phyloP scores from a whole-genome alignment of 805 yeast genomes.

The Candida oleophila region DNA sequence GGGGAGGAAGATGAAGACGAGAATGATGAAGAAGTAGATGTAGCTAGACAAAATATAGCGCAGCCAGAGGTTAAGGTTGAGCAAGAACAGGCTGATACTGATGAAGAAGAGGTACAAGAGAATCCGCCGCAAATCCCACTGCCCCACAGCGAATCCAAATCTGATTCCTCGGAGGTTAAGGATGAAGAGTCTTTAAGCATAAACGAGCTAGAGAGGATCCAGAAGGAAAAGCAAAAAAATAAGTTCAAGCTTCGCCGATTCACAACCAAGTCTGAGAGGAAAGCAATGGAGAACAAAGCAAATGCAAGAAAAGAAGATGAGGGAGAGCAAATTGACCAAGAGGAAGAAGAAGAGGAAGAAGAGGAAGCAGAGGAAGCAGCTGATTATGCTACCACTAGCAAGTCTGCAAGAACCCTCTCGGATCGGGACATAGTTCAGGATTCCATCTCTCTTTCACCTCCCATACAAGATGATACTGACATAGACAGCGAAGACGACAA shows the following conservation, averaged over 20 bases:
- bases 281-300: background rate
- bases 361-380: slow-evolving; percentile 17
- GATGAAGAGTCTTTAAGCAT: background rate
- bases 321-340: slow-evolving; percentile 9
- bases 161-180: background rate
- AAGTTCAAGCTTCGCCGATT: slow-evolving; percentile 5
- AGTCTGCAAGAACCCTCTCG: background rate
- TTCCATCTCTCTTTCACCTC: background rate
- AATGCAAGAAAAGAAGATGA: background rate
- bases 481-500: slow-evolving; percentile 1
- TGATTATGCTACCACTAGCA: background rate
- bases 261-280: slow-evolving; percentile 6
- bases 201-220: slow-evolving; percentile 4
- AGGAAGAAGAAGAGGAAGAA: slow-evolving; percentile 23
- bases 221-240: slow-evolving; percentile 3
- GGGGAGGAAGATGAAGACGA: slow-evolving; percentile 7
- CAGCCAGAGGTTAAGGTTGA: slow-evolving; percentile 10
- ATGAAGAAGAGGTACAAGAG: slow-evolving; percentile 13
- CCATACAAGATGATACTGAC: background rate
- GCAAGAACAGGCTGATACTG: no score
- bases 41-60: slow-evolving; percentile 4
- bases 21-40: slow-evolving; percentile 7
- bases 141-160: background rate
- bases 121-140: slow-evolving; percentile 21
- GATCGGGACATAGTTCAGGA: background rate